Conservation (phyloP, 2,329 filamentous ascomycete genomes). For the Myriosclerotinia curreyana region DNA sequence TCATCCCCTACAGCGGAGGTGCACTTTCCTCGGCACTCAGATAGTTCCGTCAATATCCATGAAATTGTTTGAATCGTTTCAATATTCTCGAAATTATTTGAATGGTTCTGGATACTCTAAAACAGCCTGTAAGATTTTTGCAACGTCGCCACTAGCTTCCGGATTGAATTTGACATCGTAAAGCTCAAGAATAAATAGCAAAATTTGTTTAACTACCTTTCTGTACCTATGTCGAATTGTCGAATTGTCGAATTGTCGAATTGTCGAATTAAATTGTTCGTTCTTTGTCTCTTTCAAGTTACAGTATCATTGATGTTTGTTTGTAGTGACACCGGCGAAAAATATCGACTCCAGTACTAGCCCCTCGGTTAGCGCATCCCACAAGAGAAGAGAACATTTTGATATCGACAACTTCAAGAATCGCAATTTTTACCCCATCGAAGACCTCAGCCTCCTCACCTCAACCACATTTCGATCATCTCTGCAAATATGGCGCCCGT, state of each 20-base stretch:
- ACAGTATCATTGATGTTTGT: background rate
- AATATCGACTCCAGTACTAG: constrained; percentile 19
- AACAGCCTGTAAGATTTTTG: too few relatives aligned
- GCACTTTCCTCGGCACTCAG: too few relatives aligned
- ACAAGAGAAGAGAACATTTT: constrained; percentile 24
- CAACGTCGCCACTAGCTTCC: too few relatives aligned
- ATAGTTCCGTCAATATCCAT: too few relatives aligned
- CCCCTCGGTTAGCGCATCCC: constrained; percentile 23
- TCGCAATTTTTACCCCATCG: constrained; percentile 22
- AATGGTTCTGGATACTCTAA: too few relatives aligned
- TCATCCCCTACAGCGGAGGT: too few relatives aligned
- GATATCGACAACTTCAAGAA: constrained; percentile 22
- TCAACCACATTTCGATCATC: constrained; percentile 21
- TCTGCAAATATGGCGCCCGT: constrained; percentile 32
- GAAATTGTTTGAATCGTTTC: too few relatives aligned
- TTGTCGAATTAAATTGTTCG: background rate
- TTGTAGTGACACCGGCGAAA: background rate
- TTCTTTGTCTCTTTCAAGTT: constrained; percentile 3
- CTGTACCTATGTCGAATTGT: background rate
- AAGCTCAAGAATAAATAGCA: too few relatives aligned
- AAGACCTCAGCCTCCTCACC: constrained; percentile 18
- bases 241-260: background rate
- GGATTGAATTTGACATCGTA: too few relatives aligned
- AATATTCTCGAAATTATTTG: too few relatives aligned
- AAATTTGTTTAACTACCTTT: too few relatives aligned